These are phyloP conservation scores for Tricharina praecox DNA, from an alignment of 495 filamentous ascomycete species.

Conservation along the genomic window DNA sequence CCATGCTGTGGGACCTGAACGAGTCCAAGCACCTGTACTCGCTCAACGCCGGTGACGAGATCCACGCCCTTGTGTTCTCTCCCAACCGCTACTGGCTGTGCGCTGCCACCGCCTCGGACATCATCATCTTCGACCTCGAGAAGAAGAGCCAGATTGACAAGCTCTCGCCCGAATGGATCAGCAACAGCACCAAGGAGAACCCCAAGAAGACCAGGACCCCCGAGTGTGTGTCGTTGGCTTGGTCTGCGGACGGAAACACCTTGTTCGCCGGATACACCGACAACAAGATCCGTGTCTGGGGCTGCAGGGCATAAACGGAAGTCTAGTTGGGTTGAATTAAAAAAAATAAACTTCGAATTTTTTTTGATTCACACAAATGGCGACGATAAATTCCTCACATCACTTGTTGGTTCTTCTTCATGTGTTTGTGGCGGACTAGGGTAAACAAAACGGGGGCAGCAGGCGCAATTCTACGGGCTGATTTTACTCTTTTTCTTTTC, in stretches of 20 bases:
- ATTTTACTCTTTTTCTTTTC: neutral
- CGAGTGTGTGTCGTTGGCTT: conserved; percentile 92
- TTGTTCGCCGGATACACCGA: conserved; percentile 99
- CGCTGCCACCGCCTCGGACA: conserved; percentile 85
- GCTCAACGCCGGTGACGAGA: conserved; percentile 97
- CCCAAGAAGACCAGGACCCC: conserved; percentile 93
- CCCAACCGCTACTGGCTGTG: conserved; percentile 99
- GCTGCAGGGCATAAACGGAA: conserved; percentile 43
- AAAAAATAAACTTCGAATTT: conserved; percentile 7
- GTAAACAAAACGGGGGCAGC: conserved; percentile 1
- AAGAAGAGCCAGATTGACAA: conserved; percentile 99
- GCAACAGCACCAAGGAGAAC: conserved; percentile 51
- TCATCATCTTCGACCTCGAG: conserved; percentile 99
- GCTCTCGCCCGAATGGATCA: conserved; percentile 94
- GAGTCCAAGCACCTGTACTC: conserved; percentile 99
- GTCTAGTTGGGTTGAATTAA: conserved; percentile 5
- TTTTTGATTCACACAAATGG: conserved; percentile 1
- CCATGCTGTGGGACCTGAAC: conserved; percentile 99
- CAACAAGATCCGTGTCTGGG: conserved; percentile 98
- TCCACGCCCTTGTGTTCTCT: conserved; percentile 99
- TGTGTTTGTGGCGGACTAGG: neutral
- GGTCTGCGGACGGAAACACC: conserved; percentile 95
- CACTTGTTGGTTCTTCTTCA: too few relatives aligned
- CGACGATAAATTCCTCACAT: neutral
- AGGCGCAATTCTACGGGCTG: neutral